Evolutionary conservation across 2,329 filamentous ascomycete genomes (phyloP), one percentile per base, ranked within the genome.

Genomic region (Aspergillus floridensis): DNA sequence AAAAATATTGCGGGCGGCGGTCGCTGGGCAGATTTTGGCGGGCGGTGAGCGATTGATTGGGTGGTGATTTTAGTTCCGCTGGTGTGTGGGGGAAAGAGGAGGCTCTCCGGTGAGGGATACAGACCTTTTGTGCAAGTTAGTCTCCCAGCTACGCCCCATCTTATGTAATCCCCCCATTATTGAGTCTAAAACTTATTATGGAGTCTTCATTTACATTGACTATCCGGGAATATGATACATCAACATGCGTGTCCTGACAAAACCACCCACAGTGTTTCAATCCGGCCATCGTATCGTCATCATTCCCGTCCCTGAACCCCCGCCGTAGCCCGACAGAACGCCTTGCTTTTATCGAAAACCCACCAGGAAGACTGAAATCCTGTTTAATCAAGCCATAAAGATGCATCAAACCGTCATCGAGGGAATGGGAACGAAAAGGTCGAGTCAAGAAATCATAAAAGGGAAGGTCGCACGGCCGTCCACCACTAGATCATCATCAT

Each of bases 281-380:
- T 57, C 56, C 57, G 62, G 60, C 59, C 59, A 62, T 65, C 56
- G 58, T 59, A 62, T 63, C 60, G 59, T 62, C 60, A 61, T 65
- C 64, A 60, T 61, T 58, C 26, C 60, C 55, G 58, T 63, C 65
- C 65, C 62, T 62, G 59, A 63, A 66, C 21, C 51, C 26, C 66
- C 61, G 62, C 65, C 61, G 58, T 66, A 68, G 62, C 61, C 66
- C 65, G 51, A 60, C 59, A 63, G 62, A 74, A 74, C 72, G 73
- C 72, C 72, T 72, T 70, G 65, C 68, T 70, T 73, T 73, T 71
- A 64, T 65, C 57, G 59, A 54, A 60, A 62, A 64, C 56, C 58
- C 58, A 61, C 61, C 56, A 61, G 59, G 60, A 61, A 62, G 57
- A 63, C 60, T 58, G 63, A 61, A 44, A 58, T 61, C 54, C 59